Evolutionary conservation across 2,329 filamentous ascomycete species (phyloP).

Genomic region (Meredithiella fracta): DNA sequence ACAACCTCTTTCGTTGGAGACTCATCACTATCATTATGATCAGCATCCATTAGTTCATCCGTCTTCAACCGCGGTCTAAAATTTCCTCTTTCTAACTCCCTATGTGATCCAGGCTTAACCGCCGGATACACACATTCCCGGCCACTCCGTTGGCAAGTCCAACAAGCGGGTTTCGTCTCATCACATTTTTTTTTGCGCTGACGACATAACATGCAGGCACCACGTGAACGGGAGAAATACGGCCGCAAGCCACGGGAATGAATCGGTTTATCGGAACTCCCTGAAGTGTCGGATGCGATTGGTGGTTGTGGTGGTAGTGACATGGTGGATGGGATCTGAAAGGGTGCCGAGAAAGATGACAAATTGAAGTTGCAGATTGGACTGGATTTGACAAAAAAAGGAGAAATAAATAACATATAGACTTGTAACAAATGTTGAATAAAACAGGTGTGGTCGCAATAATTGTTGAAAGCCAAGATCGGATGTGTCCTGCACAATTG

Average conservation of each 20-base stretch:
- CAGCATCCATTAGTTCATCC: not conserved
- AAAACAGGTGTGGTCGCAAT: no score
- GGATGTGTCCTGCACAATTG: not conserved
- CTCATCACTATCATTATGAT: not conserved
- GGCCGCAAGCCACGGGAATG: conserved; percentile 12
- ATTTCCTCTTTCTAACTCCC: not conserved
- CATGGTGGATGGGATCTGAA: no score
- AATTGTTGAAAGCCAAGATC: not conserved
- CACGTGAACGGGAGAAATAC: conserved; percentile 14
- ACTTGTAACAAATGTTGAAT: not conserved
- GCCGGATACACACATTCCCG: conserved; percentile 11
- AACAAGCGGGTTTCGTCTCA: conserved; percentile 18
- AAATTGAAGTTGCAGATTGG: no score
- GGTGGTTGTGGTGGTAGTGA: not conserved
- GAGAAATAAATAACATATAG: not conserved
- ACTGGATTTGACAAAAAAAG: not conserved
- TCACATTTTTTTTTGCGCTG: conserved; percentile 23
- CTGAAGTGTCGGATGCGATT: not conserved
- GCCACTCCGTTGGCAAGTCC: conserved; percentile 13
- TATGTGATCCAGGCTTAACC: not conserved
- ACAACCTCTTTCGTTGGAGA: not conserved
- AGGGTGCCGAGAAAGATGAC: no score
- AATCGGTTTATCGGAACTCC: conserved; percentile 4
- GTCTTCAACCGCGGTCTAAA: not conserved
- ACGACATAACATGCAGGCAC: conserved; percentile 20